phyloP scores from a whole-genome alignment of 371 early-diverging fungal species.

The Mortierella sp. region DNA sequence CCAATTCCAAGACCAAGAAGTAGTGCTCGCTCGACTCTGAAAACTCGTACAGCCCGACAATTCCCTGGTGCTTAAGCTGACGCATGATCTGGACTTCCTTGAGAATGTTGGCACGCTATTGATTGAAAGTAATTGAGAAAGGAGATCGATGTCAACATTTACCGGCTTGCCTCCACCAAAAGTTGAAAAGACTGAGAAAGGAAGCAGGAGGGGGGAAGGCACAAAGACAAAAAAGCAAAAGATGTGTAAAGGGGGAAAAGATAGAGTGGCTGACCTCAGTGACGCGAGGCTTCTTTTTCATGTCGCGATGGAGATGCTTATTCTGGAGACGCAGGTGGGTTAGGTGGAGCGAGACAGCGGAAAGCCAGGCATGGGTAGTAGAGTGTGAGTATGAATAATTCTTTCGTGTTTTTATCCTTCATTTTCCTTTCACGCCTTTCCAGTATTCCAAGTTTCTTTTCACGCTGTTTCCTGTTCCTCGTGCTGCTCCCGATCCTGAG shows the following conservation, averaged over 20 bases:
- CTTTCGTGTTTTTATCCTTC: conserved; percentile 1
- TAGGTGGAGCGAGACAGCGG: conserved; percentile 12
- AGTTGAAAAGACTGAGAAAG: background rate
- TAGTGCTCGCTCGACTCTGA: conserved; percentile 76
- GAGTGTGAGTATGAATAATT: conserved; percentile 30
- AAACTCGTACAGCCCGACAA: conserved; percentile 79
- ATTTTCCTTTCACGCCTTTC: conserved; percentile 13
- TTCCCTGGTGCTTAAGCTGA: conserved; percentile 84
- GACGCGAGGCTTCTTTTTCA: conserved; percentile 64
- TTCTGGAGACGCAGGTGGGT: conserved; percentile 26
- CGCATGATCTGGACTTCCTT: conserved; percentile 92
- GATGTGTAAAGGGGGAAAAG: background rate
- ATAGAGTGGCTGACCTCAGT: conserved; percentile 60
- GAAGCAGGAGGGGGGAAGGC: background rate
- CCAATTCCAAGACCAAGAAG: conserved; percentile 89
- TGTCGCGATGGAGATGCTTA: conserved; percentile 59
- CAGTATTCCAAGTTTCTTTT: background rate
- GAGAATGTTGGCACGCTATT: conserved; percentile 80
- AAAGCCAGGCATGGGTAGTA: conserved; percentile 24
- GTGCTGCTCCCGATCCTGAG: conserved; percentile 4
- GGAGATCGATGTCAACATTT: conserved; percentile 11
- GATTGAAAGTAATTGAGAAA: background rate
- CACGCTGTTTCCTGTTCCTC: background rate
- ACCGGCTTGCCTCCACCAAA: background rate
- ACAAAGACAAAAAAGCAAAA: background rate